Conservation (phyloP, 805 yeast species). For the Schizosaccharomyces octosporus region DNA sequence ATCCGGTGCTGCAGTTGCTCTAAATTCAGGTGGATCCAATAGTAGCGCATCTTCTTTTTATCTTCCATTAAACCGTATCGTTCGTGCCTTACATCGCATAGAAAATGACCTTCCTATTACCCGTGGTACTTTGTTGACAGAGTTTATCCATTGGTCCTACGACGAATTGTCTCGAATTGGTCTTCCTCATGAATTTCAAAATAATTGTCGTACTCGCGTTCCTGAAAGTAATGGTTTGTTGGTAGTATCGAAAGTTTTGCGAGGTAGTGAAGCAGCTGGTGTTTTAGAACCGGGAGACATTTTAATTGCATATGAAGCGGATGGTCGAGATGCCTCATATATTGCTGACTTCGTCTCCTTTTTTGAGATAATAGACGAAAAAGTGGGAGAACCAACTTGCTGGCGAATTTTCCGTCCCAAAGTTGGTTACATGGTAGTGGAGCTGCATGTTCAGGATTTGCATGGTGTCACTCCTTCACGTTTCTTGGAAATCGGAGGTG, state of each 20-base stretch:
- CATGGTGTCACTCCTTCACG: conserved; percentile 65
- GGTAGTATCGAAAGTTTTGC: conserved; percentile 60
- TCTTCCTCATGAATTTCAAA: conserved; percentile 47
- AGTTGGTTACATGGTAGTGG: conserved; percentile 20
- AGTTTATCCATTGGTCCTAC: conserved; percentile 57
- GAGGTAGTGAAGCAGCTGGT: conserved; percentile 63
- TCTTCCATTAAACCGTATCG: conserved; percentile 60
- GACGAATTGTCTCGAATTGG: conserved; percentile 83
- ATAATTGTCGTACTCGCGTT: conserved; percentile 35
- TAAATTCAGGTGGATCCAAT: conserved; percentile 83
- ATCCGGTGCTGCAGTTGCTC: conserved; percentile 67
- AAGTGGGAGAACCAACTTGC: conserved; percentile 34
- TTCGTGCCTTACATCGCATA: conserved; percentile 55
- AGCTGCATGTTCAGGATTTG: conserved; percentile 41
- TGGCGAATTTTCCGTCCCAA: conserved; percentile 57
- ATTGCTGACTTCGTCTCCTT: conserved; percentile 31
- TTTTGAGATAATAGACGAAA: conserved; percentile 55
- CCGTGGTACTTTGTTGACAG: conserved; percentile 79
- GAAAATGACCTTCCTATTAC: conserved; percentile 37
- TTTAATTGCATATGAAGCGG: conserved; percentile 29
- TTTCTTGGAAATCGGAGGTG: conserved; percentile 65
- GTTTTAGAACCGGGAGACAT: conserved; percentile 66
- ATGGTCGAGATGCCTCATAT: conserved; percentile 16
- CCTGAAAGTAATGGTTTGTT: conserved; percentile 59
- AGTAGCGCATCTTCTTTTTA: conserved; percentile 86